Conservation (phyloP, 148 eudicot species). For the Amaranthus palmeri region DNA sequence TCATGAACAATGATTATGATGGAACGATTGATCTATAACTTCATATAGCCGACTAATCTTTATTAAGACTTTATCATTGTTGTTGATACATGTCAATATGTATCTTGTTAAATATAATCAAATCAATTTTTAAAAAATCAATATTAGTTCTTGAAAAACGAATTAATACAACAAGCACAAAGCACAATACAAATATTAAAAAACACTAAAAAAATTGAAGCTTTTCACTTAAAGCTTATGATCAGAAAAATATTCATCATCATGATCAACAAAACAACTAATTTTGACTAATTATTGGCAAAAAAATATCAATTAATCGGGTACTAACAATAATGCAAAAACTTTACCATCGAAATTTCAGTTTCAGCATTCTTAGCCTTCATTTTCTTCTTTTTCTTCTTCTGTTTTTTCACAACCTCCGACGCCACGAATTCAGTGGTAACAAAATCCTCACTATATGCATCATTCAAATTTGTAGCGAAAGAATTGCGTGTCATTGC, state of each 20-base stretch:
- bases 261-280: background rate
- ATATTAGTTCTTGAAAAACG: too few relatives aligned
- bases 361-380: slow-evolving; percentile 23
- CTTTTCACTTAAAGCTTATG: background rate
- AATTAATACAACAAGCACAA: too few relatives aligned
- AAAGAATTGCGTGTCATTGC: slow-evolving; percentile 45
- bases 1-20: too few relatives aligned
- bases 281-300: background rate
- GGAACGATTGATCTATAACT: too few relatives aligned
- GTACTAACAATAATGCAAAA: background rate
- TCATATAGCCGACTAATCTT: too few relatives aligned
- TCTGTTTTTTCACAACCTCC: slow-evolving; percentile 26
- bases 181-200: too few relatives aligned
- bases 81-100: too few relatives aligned
- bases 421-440: slow-evolving; percentile 18
- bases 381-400: slow-evolving; percentile 23
- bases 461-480: background rate
- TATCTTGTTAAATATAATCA: too few relatives aligned
- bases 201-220: background rate
- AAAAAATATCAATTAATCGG: background rate
- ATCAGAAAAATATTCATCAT: background rate
- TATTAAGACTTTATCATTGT: too few relatives aligned
- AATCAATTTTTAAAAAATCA: too few relatives aligned
- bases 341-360: slow-evolving; percentile 35
- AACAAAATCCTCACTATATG: slow-evolving; percentile 17